Base-by-base conservation (phyloP, 345 rosid species). In the Aquilaria malaccensis region DNA sequence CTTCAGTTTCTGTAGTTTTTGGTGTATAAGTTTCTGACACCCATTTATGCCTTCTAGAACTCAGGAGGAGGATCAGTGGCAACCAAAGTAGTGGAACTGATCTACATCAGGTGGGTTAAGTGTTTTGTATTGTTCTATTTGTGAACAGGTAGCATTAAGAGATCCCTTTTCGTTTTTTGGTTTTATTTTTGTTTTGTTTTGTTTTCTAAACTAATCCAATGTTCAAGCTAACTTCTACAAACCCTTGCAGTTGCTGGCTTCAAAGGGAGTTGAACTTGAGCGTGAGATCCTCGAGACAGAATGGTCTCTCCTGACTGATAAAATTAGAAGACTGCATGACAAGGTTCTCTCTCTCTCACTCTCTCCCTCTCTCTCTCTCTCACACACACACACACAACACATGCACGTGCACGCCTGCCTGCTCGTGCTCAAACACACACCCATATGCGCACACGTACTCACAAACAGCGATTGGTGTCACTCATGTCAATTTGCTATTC, bases 201-300 rank as follows among this genome's bases (percentile, higher is more conserved):
- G 29, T 69, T 62, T 13, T 37, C 56, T 67, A 5, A 10, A n/a
- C n/a, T 14, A 15, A 46, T 41, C 0, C 15, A 7, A 67, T 55
- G 41, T 72, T 54, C 55, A 33, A 50, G 7, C 61, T 6, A 55
- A 51, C 63, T 33, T 61, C 56, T 54, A 22, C 60, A 60, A 55
- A 64, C 46, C 63, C 30, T 60, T 64, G 51, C 74, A 87, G 97
- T 74, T 72, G 51, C 74, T 80, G 56, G 61, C 89, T 67, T 77
- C 85, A 30, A 85, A 80, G 81, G 96, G 89, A 70, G 76, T 72
- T 67, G 80, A 76, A 61, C 82, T 82, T 66, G 95, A 79, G 59
- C 79, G 67, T 60, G 93, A 87, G 76, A 75, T 87, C 64, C 89
- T 89, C 56, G 89, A 89, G 69, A 87, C 86, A 15, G 97, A 92